Percentiles rank a stretch among this genome's conserved stretches.
Evolutionary conservation across 1,284 basidiomycete genomes (phyloP).

Genomic region (Phellinidium pouzarii): DNA sequence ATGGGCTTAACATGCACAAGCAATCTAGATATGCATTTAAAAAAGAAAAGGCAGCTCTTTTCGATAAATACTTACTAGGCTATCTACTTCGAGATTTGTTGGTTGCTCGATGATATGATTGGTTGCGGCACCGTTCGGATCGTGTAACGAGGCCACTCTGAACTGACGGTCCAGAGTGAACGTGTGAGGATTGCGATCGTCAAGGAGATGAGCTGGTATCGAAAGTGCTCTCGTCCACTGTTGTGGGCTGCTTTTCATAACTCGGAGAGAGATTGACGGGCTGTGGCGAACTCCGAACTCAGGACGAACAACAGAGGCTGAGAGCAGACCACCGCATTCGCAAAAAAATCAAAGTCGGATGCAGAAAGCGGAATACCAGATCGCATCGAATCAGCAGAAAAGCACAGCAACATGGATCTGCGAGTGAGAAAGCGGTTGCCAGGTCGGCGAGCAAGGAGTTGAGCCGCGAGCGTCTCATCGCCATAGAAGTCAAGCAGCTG

Average conservation of each 20-base stretch:
- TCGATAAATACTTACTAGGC: no score
- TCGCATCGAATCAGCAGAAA: not conserved
- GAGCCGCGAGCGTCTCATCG: slow-evolving; percentile 6
- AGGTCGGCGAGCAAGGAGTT: not conserved
- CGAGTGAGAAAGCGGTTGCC: not conserved
- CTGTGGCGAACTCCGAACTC: not conserved
- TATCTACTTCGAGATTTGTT: no score
- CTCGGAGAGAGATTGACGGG: not conserved
- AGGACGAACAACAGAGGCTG: not conserved
- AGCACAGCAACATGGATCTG: not conserved
- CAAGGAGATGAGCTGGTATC: slow-evolving; percentile 3
- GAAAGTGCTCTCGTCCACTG: not conserved
- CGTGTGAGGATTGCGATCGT: slow-evolving; percentile 1
- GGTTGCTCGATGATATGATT: not conserved
- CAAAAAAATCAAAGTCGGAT: not conserved
- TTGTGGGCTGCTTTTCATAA: not conserved
- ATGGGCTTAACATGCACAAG: no score
- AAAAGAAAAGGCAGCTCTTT: no score
- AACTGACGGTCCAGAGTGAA: not conserved
- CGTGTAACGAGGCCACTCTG: not conserved
- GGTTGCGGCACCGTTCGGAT: slow-evolving; percentile 1
- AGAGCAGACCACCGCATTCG: not conserved
- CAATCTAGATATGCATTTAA: no score
- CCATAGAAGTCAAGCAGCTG: not conserved
- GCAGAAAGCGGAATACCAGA: not conserved